Base-by-base conservation (phyloP, 2,329 filamentous ascomycete genomes). In the Teratosphaeria nubilosa region DNA sequence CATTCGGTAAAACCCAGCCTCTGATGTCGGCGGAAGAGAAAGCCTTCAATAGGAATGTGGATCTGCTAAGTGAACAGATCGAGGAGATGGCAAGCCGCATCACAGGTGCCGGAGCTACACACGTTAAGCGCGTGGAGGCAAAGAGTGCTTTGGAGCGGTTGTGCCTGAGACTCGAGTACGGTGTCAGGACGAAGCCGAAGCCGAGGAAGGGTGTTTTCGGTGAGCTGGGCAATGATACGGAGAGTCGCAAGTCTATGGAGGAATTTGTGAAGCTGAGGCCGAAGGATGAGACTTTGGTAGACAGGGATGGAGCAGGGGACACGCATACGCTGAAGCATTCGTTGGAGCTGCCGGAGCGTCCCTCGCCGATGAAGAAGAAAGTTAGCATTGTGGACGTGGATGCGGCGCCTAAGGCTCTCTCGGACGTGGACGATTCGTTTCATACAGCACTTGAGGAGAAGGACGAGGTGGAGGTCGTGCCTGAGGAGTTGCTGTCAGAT, bases 131-230 rank as follows among this genome's bases (percentile, higher is more conserved):
- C 31, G 87, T 88, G 31, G 85, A 95, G 67, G 84, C 88, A 13
- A 96, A 95, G 73, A 84, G 85, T 56, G 79, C 81, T 11, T 78
- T 95, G 45, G 87, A 95, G 66, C 80, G 85, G 58, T 75, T 96
- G n/a, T 81, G 86, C 59, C 84, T 88, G 66, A 83, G 91, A 57
- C 77, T 96, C 14, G 74, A 84, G 53, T 85, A 87, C 69, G 81
- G 83, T 2, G 85, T 92, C 53, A 80, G 90, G 54, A 88, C 87
- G 11, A 82, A 80, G 64, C 63, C 62, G 56, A 68, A 68, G 65
- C 63, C 58, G 53, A 69, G 62, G 64, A 70, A 66, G 53, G 62
- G 64, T 60, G 53, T 71, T 60, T 69, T 72, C 25, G 51, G 51
- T 16, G 31, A 53, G 41, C 20, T 48, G n/a, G 41, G n/a, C 31